Conservation (phyloP, 2,329 filamentous ascomycete species). For the Diaporthe sp. region DNA sequence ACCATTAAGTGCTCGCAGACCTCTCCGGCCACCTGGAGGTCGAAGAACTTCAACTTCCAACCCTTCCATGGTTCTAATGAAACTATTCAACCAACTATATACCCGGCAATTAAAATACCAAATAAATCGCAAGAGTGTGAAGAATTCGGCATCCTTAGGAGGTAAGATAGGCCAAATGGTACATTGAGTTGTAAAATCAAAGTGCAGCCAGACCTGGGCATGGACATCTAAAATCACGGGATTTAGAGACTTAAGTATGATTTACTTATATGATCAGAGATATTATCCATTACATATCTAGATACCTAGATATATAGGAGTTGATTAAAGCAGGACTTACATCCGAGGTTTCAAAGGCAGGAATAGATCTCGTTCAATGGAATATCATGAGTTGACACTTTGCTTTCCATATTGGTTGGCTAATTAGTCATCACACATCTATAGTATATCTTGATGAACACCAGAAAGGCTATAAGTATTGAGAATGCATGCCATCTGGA, state of each 20-base stretch:
- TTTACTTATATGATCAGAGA: too few relatives aligned
- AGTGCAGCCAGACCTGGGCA: not conserved
- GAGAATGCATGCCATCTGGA: not conserved
- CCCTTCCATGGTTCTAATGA: not conserved
- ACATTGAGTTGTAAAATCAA: not conserved
- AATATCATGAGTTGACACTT: too few relatives aligned
- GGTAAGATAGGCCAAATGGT: not conserved
- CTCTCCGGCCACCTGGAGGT: not conserved
- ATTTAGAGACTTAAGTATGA: too few relatives aligned
- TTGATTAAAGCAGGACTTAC: too few relatives aligned
- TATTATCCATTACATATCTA: too few relatives aligned
- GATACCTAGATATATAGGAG: too few relatives aligned
- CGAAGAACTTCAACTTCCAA: not conserved
- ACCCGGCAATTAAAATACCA: not conserved
- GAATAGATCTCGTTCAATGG: too few relatives aligned
- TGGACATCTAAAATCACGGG: not conserved
- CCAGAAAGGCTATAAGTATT: not conserved
- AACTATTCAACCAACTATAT: not conserved
- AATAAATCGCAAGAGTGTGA: not conserved
- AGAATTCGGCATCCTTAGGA: too few relatives aligned
- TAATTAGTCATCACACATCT: too few relatives aligned
- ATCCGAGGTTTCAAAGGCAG: too few relatives aligned
- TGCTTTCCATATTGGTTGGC: too few relatives aligned
- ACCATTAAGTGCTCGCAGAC: not conserved
- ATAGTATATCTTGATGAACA: not conserved